Percentiles rank a stretch among this genome's conserved stretches.
Evolutionary conservation across 2,329 filamentous ascomycete genomes (phyloP).

Genomic region (Eurotiales sp.): DNA sequence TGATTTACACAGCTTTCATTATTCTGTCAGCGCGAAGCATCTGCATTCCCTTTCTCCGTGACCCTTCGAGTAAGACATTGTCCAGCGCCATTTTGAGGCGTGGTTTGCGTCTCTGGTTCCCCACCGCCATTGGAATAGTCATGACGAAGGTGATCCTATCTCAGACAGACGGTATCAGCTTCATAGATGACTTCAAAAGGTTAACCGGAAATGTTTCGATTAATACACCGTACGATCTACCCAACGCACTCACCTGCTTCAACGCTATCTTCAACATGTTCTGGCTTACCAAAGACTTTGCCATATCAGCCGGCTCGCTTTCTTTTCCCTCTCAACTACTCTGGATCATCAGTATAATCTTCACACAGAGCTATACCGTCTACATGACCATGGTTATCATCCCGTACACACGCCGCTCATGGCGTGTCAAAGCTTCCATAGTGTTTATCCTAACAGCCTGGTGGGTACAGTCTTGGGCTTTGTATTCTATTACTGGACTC

Average conservation of each 20-base stretch:
- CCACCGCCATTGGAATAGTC: slow-evolving; percentile 37
- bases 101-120: slow-evolving; percentile 40
- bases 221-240: slow-evolving; percentile 28
- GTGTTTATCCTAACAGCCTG: slow-evolving; percentile 41
- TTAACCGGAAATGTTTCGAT: slow-evolving; percentile 34
- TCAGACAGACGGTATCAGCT: slow-evolving; percentile 29
- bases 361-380: slow-evolving; percentile 45
- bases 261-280: slow-evolving; percentile 47
- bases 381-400: slow-evolving; percentile 48
- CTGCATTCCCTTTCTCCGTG: slow-evolving; percentile 39
- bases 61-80: slow-evolving; percentile 31
- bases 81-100: slow-evolving; percentile 41
- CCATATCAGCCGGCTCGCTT: slow-evolving; percentile 37
- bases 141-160: slow-evolving; percentile 29
- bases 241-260: slow-evolving; percentile 40
- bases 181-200: slow-evolving; percentile 15
- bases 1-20: slow-evolving; percentile 47
- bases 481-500: no score
- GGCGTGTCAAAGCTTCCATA: slow-evolving; percentile 31
- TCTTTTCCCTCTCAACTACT: slow-evolving; percentile 44
- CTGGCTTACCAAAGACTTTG: slow-evolving; percentile 39
- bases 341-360: slow-evolving; percentile 44
- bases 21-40: slow-evolving; percentile 43
- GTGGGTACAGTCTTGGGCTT: slow-evolving; percentile 26
- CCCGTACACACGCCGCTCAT: slow-evolving; percentile 35